These are phyloP conservation scores for Coemansia sp. DNA, from an alignment of 192 early-diverging fungal species.

Conservation along the genomic window DNA sequence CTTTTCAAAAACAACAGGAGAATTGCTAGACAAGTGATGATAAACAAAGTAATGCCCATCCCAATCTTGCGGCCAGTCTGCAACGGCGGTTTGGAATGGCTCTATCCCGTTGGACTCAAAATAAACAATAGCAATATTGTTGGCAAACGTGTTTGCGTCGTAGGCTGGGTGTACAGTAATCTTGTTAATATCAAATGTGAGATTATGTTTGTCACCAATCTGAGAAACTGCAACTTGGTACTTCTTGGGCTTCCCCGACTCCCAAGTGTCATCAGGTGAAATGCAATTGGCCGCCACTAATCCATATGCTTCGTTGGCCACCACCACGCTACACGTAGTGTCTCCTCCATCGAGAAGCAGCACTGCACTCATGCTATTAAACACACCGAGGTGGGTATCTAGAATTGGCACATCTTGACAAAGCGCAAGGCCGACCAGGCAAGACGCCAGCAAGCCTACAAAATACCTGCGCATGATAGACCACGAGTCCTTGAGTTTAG, in stretches of 20 bases:
- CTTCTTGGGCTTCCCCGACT: not conserved
- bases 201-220: not conserved
- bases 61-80: conserved; percentile 19
- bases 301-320: conserved; percentile 12
- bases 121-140: conserved; percentile 33
- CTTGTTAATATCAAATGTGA: not conserved
- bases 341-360: not conserved
- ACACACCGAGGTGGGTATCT: not conserved
- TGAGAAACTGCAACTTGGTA: conserved; percentile 12
- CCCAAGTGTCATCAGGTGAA: not conserved
- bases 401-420: not conserved
- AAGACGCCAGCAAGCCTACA: not conserved
- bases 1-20: not conserved
- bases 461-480: not conserved
- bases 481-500: not conserved
- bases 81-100: conserved; percentile 3
- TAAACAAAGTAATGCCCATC: conserved; percentile 12
- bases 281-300: conserved; percentile 41
- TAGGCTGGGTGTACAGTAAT: conserved; percentile 17
- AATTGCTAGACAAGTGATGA: conserved; percentile 3
- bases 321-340: conserved; percentile 19
- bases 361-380: not conserved
- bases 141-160: conserved; percentile 24
- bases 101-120: not conserved
- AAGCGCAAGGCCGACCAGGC: not conserved